Evolutionary conservation across 163 green algal species (phyloP).

Genomic region (Botryococcus braunii): DNA sequence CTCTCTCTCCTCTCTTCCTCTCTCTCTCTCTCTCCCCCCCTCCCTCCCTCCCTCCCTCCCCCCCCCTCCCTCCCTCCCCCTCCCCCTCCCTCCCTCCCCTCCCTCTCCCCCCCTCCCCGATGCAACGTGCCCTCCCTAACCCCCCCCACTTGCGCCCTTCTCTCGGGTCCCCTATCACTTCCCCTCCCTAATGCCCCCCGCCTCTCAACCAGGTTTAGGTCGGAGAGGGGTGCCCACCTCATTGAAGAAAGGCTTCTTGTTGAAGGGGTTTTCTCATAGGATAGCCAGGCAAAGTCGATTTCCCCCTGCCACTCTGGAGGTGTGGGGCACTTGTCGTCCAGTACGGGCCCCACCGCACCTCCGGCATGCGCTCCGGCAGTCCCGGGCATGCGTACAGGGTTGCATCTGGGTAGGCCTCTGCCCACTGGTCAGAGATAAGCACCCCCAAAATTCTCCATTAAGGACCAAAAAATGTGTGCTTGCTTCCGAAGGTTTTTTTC

Average conservation of each 20-base stretch:
- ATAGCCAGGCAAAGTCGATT: slow-evolving; percentile 29
- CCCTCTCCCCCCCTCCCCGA: no score
- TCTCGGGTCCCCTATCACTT: not conserved
- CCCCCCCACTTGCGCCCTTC: not conserved
- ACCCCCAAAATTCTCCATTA: no score
- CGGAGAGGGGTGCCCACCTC: slow-evolving; percentile 17
- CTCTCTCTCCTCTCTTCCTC: no score
- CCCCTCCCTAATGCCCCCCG: not conserved
- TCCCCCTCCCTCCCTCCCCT: no score
- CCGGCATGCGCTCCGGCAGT: slow-evolving; percentile 22
- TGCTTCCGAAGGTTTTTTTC: no score
- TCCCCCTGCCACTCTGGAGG: slow-evolving; percentile 37
- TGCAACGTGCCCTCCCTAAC: not conserved
- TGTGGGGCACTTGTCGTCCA: slow-evolving; percentile 12
- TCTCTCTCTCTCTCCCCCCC: no score
- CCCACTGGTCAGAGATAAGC: slow-evolving; percentile 35
- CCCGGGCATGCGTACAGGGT: slow-evolving; percentile 35
- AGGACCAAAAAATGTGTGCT: no score
- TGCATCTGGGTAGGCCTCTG: slow-evolving; percentile 40
- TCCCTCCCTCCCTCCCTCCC: no score
- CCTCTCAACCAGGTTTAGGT: not conserved
- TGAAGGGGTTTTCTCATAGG: slow-evolving; percentile 47
- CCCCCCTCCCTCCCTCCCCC: no score
- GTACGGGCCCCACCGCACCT: slow-evolving; percentile 20
- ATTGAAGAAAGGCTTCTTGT: slow-evolving; percentile 54